A percentile compares a stretch with the other conserved stretches of the same genome.
Conservation (phyloP, 768 basidiomycete genomes). For the Lentinula guzmanii region DNA sequence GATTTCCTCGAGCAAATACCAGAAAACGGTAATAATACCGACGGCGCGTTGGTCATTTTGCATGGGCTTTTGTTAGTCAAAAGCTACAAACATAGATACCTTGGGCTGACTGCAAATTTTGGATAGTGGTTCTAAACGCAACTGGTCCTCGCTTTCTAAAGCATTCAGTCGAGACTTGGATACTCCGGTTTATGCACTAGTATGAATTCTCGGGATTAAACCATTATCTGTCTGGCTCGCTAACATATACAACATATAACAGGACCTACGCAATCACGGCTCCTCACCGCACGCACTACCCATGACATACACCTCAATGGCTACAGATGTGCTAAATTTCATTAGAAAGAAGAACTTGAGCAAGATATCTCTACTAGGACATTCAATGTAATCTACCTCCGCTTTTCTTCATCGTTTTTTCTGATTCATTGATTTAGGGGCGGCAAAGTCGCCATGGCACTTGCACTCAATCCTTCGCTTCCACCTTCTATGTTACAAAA, state of each 20-base stretch:
- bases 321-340: constrained; percentile 68
- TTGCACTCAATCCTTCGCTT: constrained; percentile 36
- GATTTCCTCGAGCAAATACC: constrained; percentile 14
- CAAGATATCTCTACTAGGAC: constrained; percentile 74
- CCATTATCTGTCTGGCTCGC: no score
- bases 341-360: constrained; percentile 45
- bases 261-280: constrained; percentile 93
- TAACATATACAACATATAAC: neutral
- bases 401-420: neutral
- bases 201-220: constrained; percentile 19
- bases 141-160: constrained; percentile 81
- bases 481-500: constrained; percentile 26
- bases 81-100: neutral
- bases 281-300: constrained; percentile 67
- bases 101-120: neutral
- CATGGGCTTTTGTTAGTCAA: constrained; percentile 59
- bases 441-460: constrained; percentile 57
- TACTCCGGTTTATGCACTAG: constrained; percentile 71
- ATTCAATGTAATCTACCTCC: constrained; percentile 68
- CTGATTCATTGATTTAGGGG: constrained; percentile 33
- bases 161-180: constrained; percentile 60
- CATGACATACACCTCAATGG: constrained; percentile 78
- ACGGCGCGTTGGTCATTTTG: constrained; percentile 47
- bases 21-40: constrained; percentile 19
- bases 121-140: constrained; percentile 78